phyloP scores from a whole-genome alignment of 176 grass and related monocot genomes.

The Ananas comosus region DNA sequence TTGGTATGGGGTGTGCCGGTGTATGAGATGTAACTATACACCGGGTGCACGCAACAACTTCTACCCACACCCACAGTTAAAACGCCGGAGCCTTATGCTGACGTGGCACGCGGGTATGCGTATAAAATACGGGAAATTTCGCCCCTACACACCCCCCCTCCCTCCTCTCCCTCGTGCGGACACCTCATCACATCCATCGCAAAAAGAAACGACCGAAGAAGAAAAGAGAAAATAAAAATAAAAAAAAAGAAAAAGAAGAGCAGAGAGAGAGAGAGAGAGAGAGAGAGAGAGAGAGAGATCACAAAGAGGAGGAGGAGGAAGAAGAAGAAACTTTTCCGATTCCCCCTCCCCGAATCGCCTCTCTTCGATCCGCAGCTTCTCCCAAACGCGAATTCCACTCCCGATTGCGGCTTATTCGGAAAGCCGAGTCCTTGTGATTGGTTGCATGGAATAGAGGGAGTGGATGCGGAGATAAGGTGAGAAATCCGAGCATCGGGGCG shows the following conservation, averaged over 20 bases:
- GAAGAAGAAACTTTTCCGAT: not conserved
- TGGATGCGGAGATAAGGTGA: not conserved
- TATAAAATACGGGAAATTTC: conserved; percentile 4
- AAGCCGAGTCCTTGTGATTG: too few relatives aligned
- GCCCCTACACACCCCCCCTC: not conserved
- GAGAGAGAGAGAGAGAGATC: not conserved
- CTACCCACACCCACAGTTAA: not conserved
- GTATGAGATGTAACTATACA: too few relatives aligned
- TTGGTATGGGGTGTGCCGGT: too few relatives aligned
- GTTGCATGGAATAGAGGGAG: not conserved
- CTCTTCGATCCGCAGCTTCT: not conserved
- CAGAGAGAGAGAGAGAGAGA: not conserved
- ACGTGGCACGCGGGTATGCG: conserved; percentile 12
- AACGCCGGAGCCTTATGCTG: not conserved
- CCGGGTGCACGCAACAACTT: not conserved
- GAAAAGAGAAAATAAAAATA: not conserved
- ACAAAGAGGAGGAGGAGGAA: not conserved
- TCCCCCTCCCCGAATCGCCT: not conserved
- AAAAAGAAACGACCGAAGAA: not conserved
- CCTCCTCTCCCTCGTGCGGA: conserved; percentile 7
- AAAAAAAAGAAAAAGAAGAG: not conserved
- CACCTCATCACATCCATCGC: conserved; percentile 16
- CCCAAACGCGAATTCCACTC: not conserved
- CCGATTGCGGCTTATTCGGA: not conserved
- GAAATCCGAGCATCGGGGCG: not conserved